Conservation (phyloP, 2,329 filamentous ascomycete genomes). For the Gaeumannomyces tritici region DNA sequence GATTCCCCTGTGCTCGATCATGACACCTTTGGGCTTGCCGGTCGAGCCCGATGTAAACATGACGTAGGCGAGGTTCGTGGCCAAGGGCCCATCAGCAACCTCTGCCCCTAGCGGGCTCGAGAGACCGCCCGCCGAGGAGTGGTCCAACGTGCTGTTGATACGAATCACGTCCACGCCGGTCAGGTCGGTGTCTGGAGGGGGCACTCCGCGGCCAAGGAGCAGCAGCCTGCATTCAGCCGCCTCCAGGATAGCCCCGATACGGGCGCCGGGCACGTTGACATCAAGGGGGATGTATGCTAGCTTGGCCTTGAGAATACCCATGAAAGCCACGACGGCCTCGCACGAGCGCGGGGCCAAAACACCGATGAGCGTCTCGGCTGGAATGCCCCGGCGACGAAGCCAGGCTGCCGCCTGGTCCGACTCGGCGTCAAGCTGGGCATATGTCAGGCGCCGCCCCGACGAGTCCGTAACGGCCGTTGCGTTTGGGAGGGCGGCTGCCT, state of each 20-base stretch:
- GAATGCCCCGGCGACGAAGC: not conserved
- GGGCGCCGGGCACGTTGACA: not conserved
- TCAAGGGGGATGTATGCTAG: not conserved
- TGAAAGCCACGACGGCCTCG: not conserved
- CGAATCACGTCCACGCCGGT: not conserved
- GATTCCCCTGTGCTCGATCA: slow-evolving; percentile 45
- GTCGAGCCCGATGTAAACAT: slow-evolving; percentile 51
- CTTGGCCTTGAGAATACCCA: not conserved
- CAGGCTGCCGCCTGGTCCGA: not conserved
- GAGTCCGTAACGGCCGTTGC: not conserved
- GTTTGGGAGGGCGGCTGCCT: not conserved
- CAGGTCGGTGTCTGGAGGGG: not conserved
- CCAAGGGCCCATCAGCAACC: not conserved
- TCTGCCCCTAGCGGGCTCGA: not conserved
- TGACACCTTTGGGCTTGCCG: slow-evolving; percentile 47
- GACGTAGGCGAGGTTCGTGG: slow-evolving; percentile 26
- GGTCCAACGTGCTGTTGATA: not conserved
- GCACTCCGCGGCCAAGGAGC: not conserved
- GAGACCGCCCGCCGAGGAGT: no score
- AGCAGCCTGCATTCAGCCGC: not conserved
- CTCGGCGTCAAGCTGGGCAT: not conserved
- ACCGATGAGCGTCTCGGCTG: not conserved
- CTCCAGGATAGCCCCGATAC: not conserved
- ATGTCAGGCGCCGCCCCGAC: not conserved
- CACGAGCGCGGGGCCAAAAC: not conserved